Evolutionary conservation across 2,329 filamentous ascomycete species (phyloP), one percentile per base, ranked within the genome.

Genomic region (Talaromyces amestolkiae): DNA sequence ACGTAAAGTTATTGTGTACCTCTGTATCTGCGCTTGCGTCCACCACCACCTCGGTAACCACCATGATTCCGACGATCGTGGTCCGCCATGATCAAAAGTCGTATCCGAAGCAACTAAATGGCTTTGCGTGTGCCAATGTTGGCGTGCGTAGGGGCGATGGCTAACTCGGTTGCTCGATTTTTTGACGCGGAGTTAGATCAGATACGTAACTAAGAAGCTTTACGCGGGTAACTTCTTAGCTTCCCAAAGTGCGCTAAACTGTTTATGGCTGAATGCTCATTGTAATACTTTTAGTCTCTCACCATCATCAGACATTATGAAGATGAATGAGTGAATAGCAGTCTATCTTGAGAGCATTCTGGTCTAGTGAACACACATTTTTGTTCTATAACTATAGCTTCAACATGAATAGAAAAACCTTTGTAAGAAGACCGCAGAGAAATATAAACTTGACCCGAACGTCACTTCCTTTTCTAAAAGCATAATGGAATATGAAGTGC

Each of bases 21-120:
- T 91, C 91, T 85, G 75, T 89, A 90, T 75, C 92, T 86, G 73
- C 90, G 85, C 81, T 96, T 96, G 77, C 90, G 88, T 70, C 76
- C 77, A 72, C 74, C 74, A 73, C 60, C 74, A 66, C 75, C 82
- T 73, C 65, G 65, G 54, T 84, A 79, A 67, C 85, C 82, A 67
- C 85, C 82, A 66, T 85, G 81, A 66, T 82, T 76, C 65, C 84
- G 84, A 75, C 88, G 78, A 68, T 85, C 83, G 72, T 83, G 81
- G 68, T 86, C 84, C 63, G 82, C 81, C 84, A 86, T 85, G 17
- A 2, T 27, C n/a, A 24, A 22, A 15, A 11, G 1, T 37, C n/a
- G 33, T 39, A 15, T 13, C n/a, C 2, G n/a, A 56, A 37, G 53
- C 5, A 56, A 19, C 33, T 24, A 27, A 27, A 15, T 22, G 19